Percentiles rank a stretch among this genome's conserved stretches.
Evolutionary conservation across 257 asterid species (phyloP).

Genomic region (Rubia yunnanensis): DNA sequence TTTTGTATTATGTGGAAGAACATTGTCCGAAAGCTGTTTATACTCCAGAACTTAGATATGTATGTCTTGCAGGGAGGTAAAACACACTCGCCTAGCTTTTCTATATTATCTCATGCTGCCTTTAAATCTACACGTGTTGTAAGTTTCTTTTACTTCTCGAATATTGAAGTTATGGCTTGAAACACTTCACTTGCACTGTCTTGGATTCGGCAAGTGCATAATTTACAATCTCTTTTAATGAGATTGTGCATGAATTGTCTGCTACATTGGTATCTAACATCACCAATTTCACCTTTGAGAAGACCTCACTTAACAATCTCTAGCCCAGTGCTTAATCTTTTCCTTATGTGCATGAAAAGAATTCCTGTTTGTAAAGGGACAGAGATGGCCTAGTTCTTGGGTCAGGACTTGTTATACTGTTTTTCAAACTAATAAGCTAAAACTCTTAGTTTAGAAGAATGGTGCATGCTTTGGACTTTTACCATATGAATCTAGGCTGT

Average conservation of each 20-base stretch:
- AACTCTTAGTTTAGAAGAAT: not conserved
- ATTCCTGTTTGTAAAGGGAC: not conserved
- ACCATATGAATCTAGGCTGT: not conserved
- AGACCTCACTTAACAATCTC: not conserved
- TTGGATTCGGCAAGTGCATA: not conserved
- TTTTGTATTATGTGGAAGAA: conserved; percentile 72
- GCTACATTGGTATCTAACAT: not conserved
- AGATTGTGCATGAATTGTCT: not conserved
- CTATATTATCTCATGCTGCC: not conserved
- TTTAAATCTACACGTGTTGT: not conserved
- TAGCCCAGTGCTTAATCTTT: not conserved
- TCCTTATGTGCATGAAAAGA: not conserved
- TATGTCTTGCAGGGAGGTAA: conserved; percentile 93
- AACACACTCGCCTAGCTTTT: conserved; percentile 5
- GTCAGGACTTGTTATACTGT: not conserved
- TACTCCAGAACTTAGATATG: conserved; percentile 74
- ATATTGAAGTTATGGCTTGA: not conserved
- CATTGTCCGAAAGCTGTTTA: conserved; percentile 77
- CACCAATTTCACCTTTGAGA: not conserved
- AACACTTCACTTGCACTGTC: not conserved
- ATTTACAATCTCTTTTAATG: not conserved
- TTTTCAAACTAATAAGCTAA: not conserved
- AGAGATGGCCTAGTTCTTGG: no score
- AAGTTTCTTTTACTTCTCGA: not conserved
- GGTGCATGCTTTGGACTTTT: not conserved